Evolutionary conservation across 2,329 filamentous ascomycete genomes (phyloP).

Genomic region (Diaporthe vexans): DNA sequence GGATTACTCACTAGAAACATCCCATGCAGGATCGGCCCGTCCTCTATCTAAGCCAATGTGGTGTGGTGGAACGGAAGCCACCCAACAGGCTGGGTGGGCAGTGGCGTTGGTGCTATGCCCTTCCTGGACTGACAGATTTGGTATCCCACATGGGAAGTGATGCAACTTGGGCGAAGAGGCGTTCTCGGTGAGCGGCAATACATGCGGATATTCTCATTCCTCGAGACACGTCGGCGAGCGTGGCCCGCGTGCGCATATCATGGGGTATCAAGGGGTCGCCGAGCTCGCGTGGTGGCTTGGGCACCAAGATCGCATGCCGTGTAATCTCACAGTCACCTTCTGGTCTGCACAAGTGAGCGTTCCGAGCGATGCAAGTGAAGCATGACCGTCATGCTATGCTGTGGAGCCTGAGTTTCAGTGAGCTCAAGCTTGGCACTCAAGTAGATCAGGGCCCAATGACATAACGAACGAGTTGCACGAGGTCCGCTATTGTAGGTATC

Average conservation of each 20-base stretch:
- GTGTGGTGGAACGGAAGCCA: background rate
- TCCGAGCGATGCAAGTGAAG: background rate
- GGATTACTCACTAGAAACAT: background rate
- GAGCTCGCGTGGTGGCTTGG: background rate
- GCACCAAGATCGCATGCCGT: background rate
- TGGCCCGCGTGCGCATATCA: background rate
- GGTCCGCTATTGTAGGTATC: too few relatives aligned
- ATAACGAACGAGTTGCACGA: background rate
- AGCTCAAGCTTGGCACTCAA: background rate
- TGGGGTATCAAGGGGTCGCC: too few relatives aligned
- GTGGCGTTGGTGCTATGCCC: conserved; percentile 8
- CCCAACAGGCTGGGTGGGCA: background rate
- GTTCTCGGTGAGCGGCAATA: conserved; percentile 17
- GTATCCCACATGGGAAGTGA: background rate
- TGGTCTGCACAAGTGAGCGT: background rate
- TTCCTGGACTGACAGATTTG: background rate
- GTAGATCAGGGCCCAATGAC: background rate
- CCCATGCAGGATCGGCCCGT: background rate
- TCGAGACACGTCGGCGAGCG: background rate
- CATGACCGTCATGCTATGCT: background rate
- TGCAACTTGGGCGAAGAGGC: background rate
- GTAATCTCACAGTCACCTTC: too few relatives aligned
- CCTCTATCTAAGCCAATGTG: background rate
- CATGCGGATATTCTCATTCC: background rate
- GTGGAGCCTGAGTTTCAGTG: background rate